Base-by-base conservation (phyloP, 2,329 filamentous ascomycete genomes). In the Knoxdaviesia capensis region DNA sequence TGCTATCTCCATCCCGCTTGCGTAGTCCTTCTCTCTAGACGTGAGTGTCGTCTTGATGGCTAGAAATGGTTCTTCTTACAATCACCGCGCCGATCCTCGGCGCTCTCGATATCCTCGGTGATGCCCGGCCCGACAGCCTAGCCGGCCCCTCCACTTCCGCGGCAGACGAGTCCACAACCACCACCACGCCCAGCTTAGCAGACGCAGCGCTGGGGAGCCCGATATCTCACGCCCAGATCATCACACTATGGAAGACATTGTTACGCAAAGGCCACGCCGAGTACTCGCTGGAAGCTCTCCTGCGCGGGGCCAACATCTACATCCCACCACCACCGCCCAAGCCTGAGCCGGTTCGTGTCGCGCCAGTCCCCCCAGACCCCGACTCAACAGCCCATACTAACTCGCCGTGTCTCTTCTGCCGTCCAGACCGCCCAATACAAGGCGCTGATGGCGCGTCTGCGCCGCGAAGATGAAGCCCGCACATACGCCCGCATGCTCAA, bases 381-480 rank as follows among this genome's bases (percentile, higher is more conserved):
- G 5, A 11, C 11, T 5, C 30, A 34, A 28, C 40, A 7, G n/a
- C 30, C 34, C 34, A 20, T 20, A 20, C 20, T 20, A 7, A 7
- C 7, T 1, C 3, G 29, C 39, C 32, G n/a, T 28, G 11, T 5
- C 5, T 39, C 10, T 8, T 11, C 30, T 38, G 36, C 47, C 53
- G 28, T 43, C 7, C 45, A 92, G 75, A 80, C 79, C 1, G 64
- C 76, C 6, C 80, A 93, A 60, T 96, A 88, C 62, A 82, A 84
- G 56, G 80, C 78, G 6, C 66, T 94, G 1, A 96, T 96, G 85
- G 76, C 77, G 29, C 76, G 79, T 10, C 74, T 98, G 20, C 83
- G 85, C 47, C 74, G 71, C 46, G 77, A 90, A 52, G 80, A 88
- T 61, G 87, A 96, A 63, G 71, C 77, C 49, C 74, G 80, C 46